Evolutionary conservation across 805 yeast genomes (phyloP).

Genomic region (Pichia heedii): DNA sequence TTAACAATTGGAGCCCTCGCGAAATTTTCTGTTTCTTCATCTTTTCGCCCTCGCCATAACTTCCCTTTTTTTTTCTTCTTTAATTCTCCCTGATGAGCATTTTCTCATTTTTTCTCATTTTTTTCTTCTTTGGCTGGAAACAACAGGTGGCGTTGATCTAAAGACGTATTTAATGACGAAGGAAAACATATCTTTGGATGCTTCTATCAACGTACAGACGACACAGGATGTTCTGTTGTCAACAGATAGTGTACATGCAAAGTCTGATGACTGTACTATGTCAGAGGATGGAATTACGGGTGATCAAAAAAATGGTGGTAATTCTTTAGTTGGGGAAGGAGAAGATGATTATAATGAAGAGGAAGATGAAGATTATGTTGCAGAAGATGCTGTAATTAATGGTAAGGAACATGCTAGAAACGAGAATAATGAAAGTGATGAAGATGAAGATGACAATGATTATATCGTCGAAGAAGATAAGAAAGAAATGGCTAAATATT

Average conservation of each 20-base stretch:
- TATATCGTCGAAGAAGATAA: conserved; percentile 15
- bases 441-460: conserved; percentile 23
- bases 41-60: no score
- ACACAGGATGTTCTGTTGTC: not conserved
- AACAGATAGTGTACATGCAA: not conserved
- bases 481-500: conserved; percentile 31
- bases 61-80: no score
- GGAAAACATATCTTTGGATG: not conserved
- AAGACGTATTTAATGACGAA: not conserved
- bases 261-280: not conserved
- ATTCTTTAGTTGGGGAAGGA: conserved; percentile 2
- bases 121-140: no score
- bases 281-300: not conserved
- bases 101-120: no score
- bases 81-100: not conserved
- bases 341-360: conserved; percentile 43
- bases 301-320: not conserved
- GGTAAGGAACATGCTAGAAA: conserved; percentile 14
- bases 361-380: conserved; percentile 50
- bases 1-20: not conserved
- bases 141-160: not conserved
- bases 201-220: not conserved
- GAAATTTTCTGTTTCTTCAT: no score
- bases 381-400: conserved; percentile 15
- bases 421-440: conserved; percentile 30